Base-by-base conservation (phyloP, 139 green algal genomes). In the Chara braunii region DNA sequence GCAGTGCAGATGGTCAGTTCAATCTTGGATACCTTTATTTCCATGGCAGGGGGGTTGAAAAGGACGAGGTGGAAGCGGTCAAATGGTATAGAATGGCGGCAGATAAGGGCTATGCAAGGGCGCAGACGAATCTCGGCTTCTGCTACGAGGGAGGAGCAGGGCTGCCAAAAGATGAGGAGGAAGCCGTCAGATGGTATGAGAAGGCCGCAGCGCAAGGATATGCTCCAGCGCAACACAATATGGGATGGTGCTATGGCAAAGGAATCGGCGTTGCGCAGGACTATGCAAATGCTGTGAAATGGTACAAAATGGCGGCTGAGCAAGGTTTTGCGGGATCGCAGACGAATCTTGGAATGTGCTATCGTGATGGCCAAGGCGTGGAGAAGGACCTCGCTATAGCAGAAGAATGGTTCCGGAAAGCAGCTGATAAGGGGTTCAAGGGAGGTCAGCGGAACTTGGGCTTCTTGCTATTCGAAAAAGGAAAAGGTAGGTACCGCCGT, bases 291-390 rank as follows among this genome's bases (percentile, higher is more conserved):
- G 40, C 59, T 7, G 64, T 74, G 3, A 71, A 70, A 40, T 74
- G 64, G 64, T 74, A 60, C 62, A 67, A 60, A 3, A 68, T 57
- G 18, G 64, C 67, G 4, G 67, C 67, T 11, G 67, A 75, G 3
- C 43, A 75, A 26, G 67, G 67, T n/a, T 18, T 75, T 24, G 23
- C 64, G 2, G 31, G 24, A 3, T 60, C 33, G 28, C 67, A 75
- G 60, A 44, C 52, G 43, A 76, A 75, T 43, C 67, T 75, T 3
- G 67, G 67, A 8, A 18, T 35, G 2, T 64, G 44, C 43, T 75
- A 75, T 35, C 35, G 29, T 3, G 12, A 8, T 12, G 61, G 61
- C 22, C 50, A 50, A 12, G 52, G 61, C 61, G 31, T 75, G 37
- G 9, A 42, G 31, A 26, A 75, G 32, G 64, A 75, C 48, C 37